Evolutionary conservation across 2,329 filamentous ascomycete genomes (phyloP), one percentile per base, ranked within the genome.

Genomic region (Xylaria sp.): DNA sequence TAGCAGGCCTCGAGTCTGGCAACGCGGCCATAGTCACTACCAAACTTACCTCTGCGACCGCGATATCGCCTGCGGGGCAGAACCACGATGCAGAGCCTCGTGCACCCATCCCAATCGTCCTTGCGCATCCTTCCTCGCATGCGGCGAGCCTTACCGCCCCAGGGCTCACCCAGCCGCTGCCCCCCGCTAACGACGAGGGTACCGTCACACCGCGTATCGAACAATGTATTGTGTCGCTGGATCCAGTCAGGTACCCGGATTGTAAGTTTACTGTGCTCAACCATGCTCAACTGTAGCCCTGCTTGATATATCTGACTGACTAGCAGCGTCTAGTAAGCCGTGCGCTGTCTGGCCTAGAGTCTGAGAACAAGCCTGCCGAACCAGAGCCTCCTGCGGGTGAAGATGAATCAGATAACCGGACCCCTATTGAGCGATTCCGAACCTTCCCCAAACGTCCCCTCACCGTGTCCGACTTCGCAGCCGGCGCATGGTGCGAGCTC

Each of bases 401-500:
- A 21, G 66, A 74, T 11, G 79, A 82, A 53, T 64, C 74, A 12
- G 80, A 83, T 55, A 72, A 68, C 2, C 76, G 75, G 19, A 81
- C 84, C 1, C 94, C 93, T 0, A 78, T 97, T 2, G 84, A 92
- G 65, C 87, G 90, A 35, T 97, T 96, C 71, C 89, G 94, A 38
- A 87, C 87, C 1, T 88, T 85, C 59, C 92, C 92, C 0, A 89
- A 84, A 72, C 94, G 92, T 73, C 87, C 91, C 0, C 83, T 98
- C 7, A 92, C 91, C 0, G 95, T 98, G 1, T 93, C 92, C 2
- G 95, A 99, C 75, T 79, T 98, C 23, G 87, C 94, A 0, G 90
- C 92, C 1, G 94, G 94, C 2, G 89, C 94, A 7, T 99, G 95
- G 95, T 99, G 95, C 75, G 94, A 99, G 77, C 77, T 98, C 62